Evolutionary conservation across 495 filamentous ascomycete genomes (phyloP), one percentile per base, ranked within the genome.

Genomic region (Penicillium paradoxum): DNA sequence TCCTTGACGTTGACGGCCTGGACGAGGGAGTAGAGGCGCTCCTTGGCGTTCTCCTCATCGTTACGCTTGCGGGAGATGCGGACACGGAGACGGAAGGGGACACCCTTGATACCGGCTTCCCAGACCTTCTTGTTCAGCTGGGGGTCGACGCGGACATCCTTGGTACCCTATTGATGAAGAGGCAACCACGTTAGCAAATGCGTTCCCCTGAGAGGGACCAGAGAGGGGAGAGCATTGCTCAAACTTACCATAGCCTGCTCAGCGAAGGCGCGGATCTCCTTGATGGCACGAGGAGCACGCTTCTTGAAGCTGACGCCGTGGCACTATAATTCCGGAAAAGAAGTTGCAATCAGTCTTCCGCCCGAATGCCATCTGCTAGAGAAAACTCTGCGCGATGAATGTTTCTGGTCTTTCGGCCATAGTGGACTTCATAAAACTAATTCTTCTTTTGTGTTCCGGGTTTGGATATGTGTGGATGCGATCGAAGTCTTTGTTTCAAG

Each of bases 111-210:
- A 74, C 93, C 93, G 70, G 87, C 81, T 77, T 99, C 95, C 93
- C 93, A 99, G 76, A 99, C 92, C 83, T 99, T 97, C 87, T 99
- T 99, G 85, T 99, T 99, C 60, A 99, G 80, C 74, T 89, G 88
- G 59, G 93, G 93, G 81, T 97, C 93, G 70, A 99, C 76, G 61
- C 93, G 93, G 79, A 99, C 93, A 73, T 99, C 93, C 68, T 84
- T 78, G 75, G 93, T 99, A 72, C 93, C 93, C 93, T 98, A 58
- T 56, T 39, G 37, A 19, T 40, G 37, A 43, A 5, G 49, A 30
- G 22, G 29, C 6, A 32, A 32, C 10, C 22, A n/a, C 40, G 24
- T 51, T 17, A 57, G 51, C 30, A 17, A 15, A n/a, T 27, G 24
- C 15, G 4, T 14, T 30, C 36, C 18, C 19, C 2, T 3, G 11